Evolutionary conservation across 257 asterid species (phyloP), one percentile per base, ranked within the genome.

Genomic region (Pogostemon cablin): DNA sequence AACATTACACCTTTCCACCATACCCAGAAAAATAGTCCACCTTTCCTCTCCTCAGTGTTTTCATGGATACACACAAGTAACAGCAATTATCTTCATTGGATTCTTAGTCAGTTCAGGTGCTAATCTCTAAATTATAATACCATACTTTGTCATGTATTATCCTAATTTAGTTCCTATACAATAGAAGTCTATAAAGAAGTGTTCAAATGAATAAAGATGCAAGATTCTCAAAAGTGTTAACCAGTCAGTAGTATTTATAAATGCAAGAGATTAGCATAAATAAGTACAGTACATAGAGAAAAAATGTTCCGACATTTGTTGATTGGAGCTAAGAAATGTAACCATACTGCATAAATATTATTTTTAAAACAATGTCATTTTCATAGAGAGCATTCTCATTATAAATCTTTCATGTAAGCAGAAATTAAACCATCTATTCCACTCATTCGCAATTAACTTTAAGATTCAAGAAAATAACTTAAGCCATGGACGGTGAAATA

Each of bases 381-480:
- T 10, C 11, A 7, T 37, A 3, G 43, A 64, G 65, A 32, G 35
- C 40, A 71, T 17, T 47, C 34, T 39, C 49, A 54, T 39, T 34
- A 32, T 40, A 10, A 40, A 39, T 25, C 50, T 40, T 44, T 58
- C 49, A 38, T 0, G 8, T 2, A 35, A 42, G n/a, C 69, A 57
- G 71, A 69, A 17, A 66, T 35, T 62, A 39, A 52, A 57, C 43
- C 9, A 62, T 43, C 17, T 17, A 7, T 68, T 52, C 52, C 40
- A 44, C 56, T 35, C 47, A 47, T 42, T 60, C 62, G 61, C 62
- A 61, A 25, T 9, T 48, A 12, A 63, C 65, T 15, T 34, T 72
- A 41, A 39, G 68, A 55, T 42, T 32, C 53, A 46, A 47, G 64
- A 66, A 74, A 62, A 60, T n/a, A 74, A 54, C n/a, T 49, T 4